Percentiles rank a stretch among this genome's conserved stretches.
Evolutionary conservation across 2,329 filamentous ascomycete species (phyloP).

Genomic region (Metarhizium sp.): DNA sequence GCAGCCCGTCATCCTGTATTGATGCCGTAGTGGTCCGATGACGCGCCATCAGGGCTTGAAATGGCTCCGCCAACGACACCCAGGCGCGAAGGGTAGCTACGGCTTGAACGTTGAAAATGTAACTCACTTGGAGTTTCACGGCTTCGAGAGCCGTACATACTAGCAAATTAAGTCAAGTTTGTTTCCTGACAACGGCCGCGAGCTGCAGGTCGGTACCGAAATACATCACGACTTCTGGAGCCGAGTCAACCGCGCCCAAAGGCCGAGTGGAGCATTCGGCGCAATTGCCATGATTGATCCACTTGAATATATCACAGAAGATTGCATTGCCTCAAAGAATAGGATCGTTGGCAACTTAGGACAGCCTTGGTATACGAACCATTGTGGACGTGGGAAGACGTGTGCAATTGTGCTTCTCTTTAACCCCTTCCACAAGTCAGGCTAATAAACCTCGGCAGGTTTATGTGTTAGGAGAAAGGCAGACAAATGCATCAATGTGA

Average conservation of each 20-base stretch:
- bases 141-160: background rate
- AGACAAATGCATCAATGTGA: background rate
- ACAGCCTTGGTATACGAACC: too few species aligned
- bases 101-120: background rate
- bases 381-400: too few species aligned
- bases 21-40: background rate
- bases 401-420: too few species aligned
- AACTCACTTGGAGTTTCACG: background rate
- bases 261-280: too few species aligned
- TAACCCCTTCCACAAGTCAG: background rate
- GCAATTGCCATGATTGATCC: too few species aligned
- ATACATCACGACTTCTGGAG: too few species aligned
- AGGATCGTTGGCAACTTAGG: too few species aligned
- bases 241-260: too few species aligned
- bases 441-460: background rate
- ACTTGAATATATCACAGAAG: too few species aligned
- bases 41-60: background rate
- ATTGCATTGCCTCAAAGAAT: too few species aligned
- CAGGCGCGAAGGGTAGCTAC: background rate
- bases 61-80: background rate
- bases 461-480: background rate
- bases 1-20: background rate
- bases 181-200: background rate
- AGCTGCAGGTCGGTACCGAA: background rate
- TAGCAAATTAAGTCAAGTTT: background rate